Base-by-base conservation (phyloP, 306 rosid genomes). In the Fagus crenata region DNA sequence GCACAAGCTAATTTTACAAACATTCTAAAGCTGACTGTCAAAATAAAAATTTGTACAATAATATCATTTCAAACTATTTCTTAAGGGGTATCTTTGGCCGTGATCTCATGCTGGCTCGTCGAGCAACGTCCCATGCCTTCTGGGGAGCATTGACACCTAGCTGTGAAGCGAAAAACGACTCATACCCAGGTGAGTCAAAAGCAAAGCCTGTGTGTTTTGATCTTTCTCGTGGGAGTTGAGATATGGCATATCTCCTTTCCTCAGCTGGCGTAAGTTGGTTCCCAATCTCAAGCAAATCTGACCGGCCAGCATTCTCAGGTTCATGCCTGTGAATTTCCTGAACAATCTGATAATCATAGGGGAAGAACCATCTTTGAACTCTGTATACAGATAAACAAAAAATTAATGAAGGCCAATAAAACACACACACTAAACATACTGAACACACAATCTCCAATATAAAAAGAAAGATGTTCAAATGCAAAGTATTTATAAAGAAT, bases 51-150 rank as follows among this genome's bases (percentile, higher is more conserved):
- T 86, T 89, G 84, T 87, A 92, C 96, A 92, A 75, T 41, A 78
- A 60, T 72, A 74, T 67, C 81, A 71, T 75, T 33, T 73, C 81
- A 74, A 68, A 79, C 82, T 85, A 93, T 75, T 85, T 90, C 81
- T 82, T 83, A 35, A 55, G 82, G 54, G 71, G 84, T 17, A 6
- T 67, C 91, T 89, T 94, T 4, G 86, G 85, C 31, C 75, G 78
- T 5, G 91, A 69, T 83, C 51, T 89, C 86, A 88, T 83, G 87
- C 98, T 92, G 83, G 98, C 97, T 83, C 98, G 85, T 76, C 92
- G 89, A 42, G 98, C 98, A 81, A 95, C 98, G 76, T 95, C 98
- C 98, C 98, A 95, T 40, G 97, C 92, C 75, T 89, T 95, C 61
- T 92, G 98, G 40, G 98, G 97, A 40, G 91, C 87, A 78, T 83